Base-by-base conservation (phyloP, 2,329 filamentous ascomycete species). In the Macrophomina tecta region DNA sequence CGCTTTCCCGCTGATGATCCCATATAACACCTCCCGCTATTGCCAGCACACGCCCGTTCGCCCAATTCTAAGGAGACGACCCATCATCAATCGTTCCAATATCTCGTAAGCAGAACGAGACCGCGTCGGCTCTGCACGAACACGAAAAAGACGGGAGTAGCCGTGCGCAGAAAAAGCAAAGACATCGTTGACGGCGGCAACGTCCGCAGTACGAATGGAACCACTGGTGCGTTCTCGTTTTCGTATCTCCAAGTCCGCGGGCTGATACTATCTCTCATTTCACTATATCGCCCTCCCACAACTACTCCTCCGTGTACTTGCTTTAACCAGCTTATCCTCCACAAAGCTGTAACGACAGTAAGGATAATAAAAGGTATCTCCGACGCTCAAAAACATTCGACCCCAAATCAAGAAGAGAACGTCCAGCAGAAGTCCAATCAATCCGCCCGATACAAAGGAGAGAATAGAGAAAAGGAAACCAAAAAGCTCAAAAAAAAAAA, bases 261-360 rank as follows among this genome's bases (percentile, higher is more conserved):
- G 36, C 28, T 7, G 58, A 49, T 62, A 62, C 58, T 62, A 62
- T 62, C 32, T 62, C 46, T 53, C 61, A 45, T 53, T 52, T 64
- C 61, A 53, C 61, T 64, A 64, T 52, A 45, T 64, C 49, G 28
- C 46, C 32, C 23, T 45, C 16, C 45, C 14, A 14, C 23, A 3
- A 23, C 14, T 7, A 23, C 49, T 64, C 48, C 46, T 48, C 48
- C 38, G 2, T 36, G 36, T 40, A 30, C 36, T 64, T n/a, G 55
- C 55, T 49, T 63, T 53, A 6, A 64, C 61, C 61, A 53, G 46
- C 46, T 45, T 34, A 45, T 28, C 46, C 23, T 42, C 46, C 30
- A 52, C 48, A 9, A 64, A 53, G 61, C 61, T 64, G 61, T 64
- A 64, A 64, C 46, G 61, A 64, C 48, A 52, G 61, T 64, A 53